Conservation (phyloP, 2,329 filamentous ascomycete genomes). For the Colletotrichum eremochloae region DNA sequence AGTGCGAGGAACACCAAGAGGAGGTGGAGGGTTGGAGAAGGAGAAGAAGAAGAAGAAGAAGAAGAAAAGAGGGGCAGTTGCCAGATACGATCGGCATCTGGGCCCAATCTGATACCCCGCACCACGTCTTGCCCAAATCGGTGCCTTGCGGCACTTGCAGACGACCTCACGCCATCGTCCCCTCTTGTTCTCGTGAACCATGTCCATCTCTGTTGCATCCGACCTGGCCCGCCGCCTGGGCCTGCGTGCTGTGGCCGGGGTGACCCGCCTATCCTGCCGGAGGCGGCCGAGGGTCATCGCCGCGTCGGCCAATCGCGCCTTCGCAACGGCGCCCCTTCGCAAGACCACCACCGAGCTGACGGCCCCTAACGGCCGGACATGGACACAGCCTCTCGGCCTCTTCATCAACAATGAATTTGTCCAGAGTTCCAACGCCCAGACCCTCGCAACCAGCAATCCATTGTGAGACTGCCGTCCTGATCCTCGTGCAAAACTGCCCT, state of each 20-base stretch:
- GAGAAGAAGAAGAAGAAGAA: background rate
- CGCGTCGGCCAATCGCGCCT: conserved; percentile 5
- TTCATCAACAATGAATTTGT: conserved; percentile 90
- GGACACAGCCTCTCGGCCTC: conserved; percentile 79
- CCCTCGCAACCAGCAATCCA: conserved; percentile 77
- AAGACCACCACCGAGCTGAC: conserved; percentile 68
- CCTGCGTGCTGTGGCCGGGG: conserved; percentile 18
- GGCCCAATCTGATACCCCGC: conserved; percentile 4
- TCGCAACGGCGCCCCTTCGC: conserved; percentile 10
- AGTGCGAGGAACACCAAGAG: background rate
- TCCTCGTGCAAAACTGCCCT: background rate
- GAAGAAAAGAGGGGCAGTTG: background rate
- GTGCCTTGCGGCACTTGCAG: conserved; percentile 7
- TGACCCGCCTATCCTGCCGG: conserved; percentile 11
- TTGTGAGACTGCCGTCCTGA: conserved; percentile 61
- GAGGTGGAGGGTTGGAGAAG: background rate
- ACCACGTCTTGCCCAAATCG: conserved; percentile 3
- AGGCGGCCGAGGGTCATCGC: conserved; percentile 5
- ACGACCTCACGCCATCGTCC: conserved; percentile 27
- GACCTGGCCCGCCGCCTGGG: conserved; percentile 22
- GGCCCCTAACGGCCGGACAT: conserved; percentile 81
- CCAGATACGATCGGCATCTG: conserved; percentile 27
- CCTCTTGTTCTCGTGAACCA: conserved; percentile 37
- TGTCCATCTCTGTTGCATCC: conserved; percentile 12
- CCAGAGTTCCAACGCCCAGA: conserved; percentile 73